These are phyloP conservation scores for Sporothrix luriei DNA, from an alignment of 2,329 filamentous ascomycete genomes.

Conservation along the genomic window DNA sequence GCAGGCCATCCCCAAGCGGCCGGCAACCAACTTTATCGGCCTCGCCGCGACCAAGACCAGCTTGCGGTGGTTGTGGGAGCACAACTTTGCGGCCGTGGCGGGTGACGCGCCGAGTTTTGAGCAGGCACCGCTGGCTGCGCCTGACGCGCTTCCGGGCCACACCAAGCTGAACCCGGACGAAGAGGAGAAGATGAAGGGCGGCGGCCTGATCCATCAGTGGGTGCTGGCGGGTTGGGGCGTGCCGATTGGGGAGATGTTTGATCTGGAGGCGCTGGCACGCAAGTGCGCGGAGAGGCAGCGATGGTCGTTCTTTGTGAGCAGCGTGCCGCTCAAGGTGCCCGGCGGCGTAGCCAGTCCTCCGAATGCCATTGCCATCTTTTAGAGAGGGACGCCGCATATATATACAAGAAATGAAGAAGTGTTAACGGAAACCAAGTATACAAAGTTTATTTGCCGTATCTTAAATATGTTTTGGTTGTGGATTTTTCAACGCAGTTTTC, in stretches of 20 bases:
- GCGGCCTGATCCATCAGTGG: constrained; percentile 45
- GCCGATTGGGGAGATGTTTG: constrained; percentile 55
- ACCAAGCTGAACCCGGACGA: constrained; percentile 30
- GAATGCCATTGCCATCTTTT: constrained; percentile 47
- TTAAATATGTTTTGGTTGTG: no score
- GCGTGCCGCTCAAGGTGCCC: constrained; percentile 44
- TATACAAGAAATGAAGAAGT: neutral
- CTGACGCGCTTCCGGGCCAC: constrained; percentile 28
- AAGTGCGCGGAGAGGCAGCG: constrained; percentile 42
- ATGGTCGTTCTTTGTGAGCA: constrained; percentile 49
- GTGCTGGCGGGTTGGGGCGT: constrained; percentile 55
- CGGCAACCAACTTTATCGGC: constrained; percentile 43
- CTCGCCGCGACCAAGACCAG: constrained; percentile 45
- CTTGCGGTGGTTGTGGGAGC: constrained; percentile 52
- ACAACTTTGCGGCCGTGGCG: constrained; percentile 50
- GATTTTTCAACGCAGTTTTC: neutral
- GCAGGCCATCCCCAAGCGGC: constrained; percentile 42
- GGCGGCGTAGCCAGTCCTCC: constrained; percentile 47
- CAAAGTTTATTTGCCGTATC: no score
- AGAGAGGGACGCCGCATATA: neutral
- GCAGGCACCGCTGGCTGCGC: constrained; percentile 42
- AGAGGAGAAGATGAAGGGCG: constrained; percentile 38
- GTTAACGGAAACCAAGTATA: neutral
- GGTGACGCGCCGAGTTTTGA: constrained; percentile 51
- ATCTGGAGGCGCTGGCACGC: constrained; percentile 47